Evolutionary conservation across 1,139 yeast genomes (phyloP).

Genomic region (Debaryomyces subglobosus): DNA sequence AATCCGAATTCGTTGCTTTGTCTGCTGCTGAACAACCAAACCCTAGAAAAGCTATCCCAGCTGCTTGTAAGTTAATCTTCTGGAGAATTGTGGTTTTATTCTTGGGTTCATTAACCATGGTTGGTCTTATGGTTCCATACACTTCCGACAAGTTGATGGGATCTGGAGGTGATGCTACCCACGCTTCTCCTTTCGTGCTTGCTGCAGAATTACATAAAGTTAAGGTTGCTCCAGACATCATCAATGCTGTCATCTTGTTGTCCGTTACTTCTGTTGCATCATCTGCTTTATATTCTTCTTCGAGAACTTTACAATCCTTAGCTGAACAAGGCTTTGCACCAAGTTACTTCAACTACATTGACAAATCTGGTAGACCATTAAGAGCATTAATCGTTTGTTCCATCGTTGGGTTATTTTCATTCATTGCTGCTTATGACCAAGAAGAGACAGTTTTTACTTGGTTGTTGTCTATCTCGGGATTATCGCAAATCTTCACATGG

Average conservation of each 20-base stretch:
- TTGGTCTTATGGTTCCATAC: constrained; percentile 39
- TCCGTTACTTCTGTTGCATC: constrained; percentile 52
- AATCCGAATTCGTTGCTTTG: constrained; percentile 36
- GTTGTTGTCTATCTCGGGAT: constrained; percentile 46
- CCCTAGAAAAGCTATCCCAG: constrained; percentile 36
- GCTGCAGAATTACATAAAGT: constrained; percentile 36
- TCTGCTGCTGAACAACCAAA: constrained; percentile 38
- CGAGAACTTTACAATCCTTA: constrained; percentile 47
- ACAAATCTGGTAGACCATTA: constrained; percentile 47
- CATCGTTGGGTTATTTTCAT: constrained; percentile 26
- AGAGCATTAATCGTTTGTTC: constrained; percentile 33
- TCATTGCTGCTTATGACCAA: constrained; percentile 33
- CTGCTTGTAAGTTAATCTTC: constrained; percentile 37
- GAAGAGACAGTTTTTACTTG: constrained; percentile 42
- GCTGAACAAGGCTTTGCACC: constrained; percentile 50
- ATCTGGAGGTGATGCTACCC: constrained; percentile 27
- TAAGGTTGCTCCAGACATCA: constrained; percentile 41
- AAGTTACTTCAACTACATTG: constrained; percentile 42
- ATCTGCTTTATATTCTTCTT: constrained; percentile 47
- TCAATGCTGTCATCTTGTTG: constrained; percentile 46
- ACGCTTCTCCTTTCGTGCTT: constrained; percentile 38
- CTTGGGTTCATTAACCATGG: constrained; percentile 36
- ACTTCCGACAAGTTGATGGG: constrained; percentile 35
- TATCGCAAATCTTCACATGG: constrained; percentile 46
- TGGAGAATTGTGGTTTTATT: constrained; percentile 35